Evolutionary conservation across 2,329 filamentous ascomycete genomes (phyloP), one percentile per base, ranked within the genome.

Genomic region (Aspergillus quadrilineatus): DNA sequence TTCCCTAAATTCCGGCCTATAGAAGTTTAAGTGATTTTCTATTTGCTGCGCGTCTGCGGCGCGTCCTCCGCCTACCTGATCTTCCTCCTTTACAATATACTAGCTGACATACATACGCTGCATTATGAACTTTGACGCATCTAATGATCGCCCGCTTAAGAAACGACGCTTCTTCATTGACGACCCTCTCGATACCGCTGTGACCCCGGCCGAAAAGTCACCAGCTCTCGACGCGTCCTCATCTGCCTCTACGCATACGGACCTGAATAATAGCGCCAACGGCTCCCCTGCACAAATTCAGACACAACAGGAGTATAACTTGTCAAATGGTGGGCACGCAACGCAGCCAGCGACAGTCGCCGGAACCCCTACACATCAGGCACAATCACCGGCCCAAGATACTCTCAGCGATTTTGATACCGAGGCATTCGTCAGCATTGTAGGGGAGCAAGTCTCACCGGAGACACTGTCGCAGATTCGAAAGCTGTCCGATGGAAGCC

Each of bases 121-220:
- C 48, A 61, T 22, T 3, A 77, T 78, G 75, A 69, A 65, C 56
- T 67, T 66, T 42, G 64, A 68, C 63, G 73, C 79, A 56, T 67
- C 80, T 45, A 77, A 83, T 49, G 77, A 83, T 44, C 74, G 81
- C 17, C 85, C 85, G 4, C 70, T 73, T 26, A 88, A 88, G 72
- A 86, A 85, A 71, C 78, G 82, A 59, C 81, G 85, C 29, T 87
- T 87, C 72, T 87, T 88, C 63, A 75, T 79, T 14, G 82, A 85
- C 44, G 79, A 82, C 29, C 64, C 65, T 48, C 61, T 57, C 36
- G 55, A 56, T 54, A 65, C 8, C 65, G 58, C 46, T 47, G 63
- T 43, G 62, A 69, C 57, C 15, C 37, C 52, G 41, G 42, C 42
- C 28, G 53, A 53, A 30, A 22, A 55, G 7, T 12, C 54, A n/a